Base-by-base conservation (phyloP, 2,329 filamentous ascomycete species). In the Aspergillus ochraceoroseus region DNA sequence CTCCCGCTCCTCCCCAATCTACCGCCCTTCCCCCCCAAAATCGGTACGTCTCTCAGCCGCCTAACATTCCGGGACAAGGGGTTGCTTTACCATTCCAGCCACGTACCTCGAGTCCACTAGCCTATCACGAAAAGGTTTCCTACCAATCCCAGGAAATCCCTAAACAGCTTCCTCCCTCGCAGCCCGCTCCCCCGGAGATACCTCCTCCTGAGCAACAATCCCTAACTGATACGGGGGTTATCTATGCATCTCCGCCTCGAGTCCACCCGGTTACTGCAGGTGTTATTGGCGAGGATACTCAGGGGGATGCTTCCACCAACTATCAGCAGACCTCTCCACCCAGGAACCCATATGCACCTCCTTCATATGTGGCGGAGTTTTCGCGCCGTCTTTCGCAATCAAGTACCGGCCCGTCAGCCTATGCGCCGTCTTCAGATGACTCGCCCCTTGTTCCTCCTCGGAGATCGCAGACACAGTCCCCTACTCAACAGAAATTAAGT, bases 21-120 rank as follows among this genome's bases (percentile, higher is more conserved):
- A 49, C 58, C 38, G 45, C 53, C 26, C 48, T 50, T 14, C 46
- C 58, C 22, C 41, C 51, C 34, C 56, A 58, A 18, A 62, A 54
- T 41, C 66, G 65, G 39, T 70, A 71, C 51, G 60, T 55, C 20
- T 67, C 68, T 14, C 69, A 59, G 47, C 64, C 59, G 11, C 40
- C 59, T 20, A 48, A 45, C 33, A 49, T 56, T 14, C 54, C 57
- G 33, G 49, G 57, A 3, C 54, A 57, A 25, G 44, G 47, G 7
- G 47, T 46, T 20, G 53, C 64, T 9, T 67, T 78, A 45, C 69
- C 74, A 3, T 82, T 80, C 57, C 75, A 78, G 28, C 79, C 79
- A 12, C 70, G 79, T 41, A 82, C 77, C 5, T 82, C 78, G n/a
- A 82, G 79, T 57, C 79, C 79, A 11, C 65, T 82, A 11, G 78